These are phyloP conservation scores for Boechera stricta DNA, from an alignment of 345 rosid genomes.

Conservation along the genomic window DNA sequence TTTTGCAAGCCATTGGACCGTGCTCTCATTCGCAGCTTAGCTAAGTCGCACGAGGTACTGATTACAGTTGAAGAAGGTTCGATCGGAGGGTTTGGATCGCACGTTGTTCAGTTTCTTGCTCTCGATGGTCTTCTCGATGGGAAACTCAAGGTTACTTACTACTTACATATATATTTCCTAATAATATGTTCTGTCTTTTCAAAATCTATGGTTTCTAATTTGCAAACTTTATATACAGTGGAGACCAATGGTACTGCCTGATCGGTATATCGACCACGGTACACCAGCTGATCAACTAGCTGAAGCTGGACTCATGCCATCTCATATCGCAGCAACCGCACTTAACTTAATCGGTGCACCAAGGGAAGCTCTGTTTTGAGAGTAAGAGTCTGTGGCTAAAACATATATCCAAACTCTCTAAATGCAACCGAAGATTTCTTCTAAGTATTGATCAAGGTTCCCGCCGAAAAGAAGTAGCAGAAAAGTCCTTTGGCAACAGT, in stretches of 20 bases:
- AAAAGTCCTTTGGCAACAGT: conserved; percentile 3
- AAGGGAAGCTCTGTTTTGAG: conserved; percentile 67
- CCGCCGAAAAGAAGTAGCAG: conserved; percentile 16
- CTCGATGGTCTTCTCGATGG: conserved; percentile 94
- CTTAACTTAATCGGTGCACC: conserved; percentile 76
- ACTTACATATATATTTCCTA: neutral
- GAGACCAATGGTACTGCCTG: conserved; percentile 92
- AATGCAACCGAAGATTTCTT: conserved; percentile 16
- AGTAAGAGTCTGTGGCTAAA: conserved; percentile 1
- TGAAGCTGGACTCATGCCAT: conserved; percentile 85
- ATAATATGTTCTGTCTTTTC: neutral
- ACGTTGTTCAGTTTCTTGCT: conserved; percentile 92
- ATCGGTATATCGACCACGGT: conserved; percentile 88
- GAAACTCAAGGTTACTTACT: conserved; percentile 63
- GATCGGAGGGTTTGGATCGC: conserved; percentile 95
- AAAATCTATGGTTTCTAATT: neutral
- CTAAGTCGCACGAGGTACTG: conserved; percentile 79
- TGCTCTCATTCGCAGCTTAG: conserved; percentile 75
- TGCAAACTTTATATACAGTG: conserved; percentile 57
- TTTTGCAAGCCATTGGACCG: conserved; percentile 92
- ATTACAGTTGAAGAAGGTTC: conserved; percentile 98
- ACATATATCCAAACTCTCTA: conserved; percentile 21
- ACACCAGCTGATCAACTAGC: conserved; percentile 81
- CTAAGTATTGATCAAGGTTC: conserved; percentile 23
- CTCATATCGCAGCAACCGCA: conserved; percentile 92